Base-by-base conservation (phyloP, 2,329 filamentous ascomycete species). In the Fusarium sp. region DNA sequence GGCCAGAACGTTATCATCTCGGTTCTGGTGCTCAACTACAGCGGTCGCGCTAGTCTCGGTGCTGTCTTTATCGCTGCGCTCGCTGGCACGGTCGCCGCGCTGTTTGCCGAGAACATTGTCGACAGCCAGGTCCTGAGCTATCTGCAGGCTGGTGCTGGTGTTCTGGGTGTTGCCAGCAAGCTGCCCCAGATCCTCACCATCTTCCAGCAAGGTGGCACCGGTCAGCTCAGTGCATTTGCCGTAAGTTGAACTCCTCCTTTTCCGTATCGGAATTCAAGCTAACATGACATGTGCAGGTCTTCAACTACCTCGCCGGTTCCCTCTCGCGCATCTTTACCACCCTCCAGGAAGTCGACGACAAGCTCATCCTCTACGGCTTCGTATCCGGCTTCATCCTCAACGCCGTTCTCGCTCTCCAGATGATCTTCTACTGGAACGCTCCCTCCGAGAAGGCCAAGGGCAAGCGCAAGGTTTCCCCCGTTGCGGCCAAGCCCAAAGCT, bases 241-340 rank as follows among this genome's bases (percentile, higher is more conserved):
- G 96, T 97, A 88, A 85, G 93, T 88, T 44, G 33, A 35, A 4
- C 2, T 7, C 7, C 2, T 27, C 5, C 27, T 49, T 1, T 20
- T 4, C 1, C 5, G 5, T 8, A 4, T 2, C 6, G 3, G 5
- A 31, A 4, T 3, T 3, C 3, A 20, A 9, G 33, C 62, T 75
- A 62, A 76, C 35, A 31, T 58, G 17, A 2, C 5, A 7, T 17
- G 7, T 56, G 9, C 78, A 98, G 95, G 95, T 99, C 77, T 98
- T 99, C 89, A 98, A 98, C 87, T 99, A 98, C 84, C 94, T 99
- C 79, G 88, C 92, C 77, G 96, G 97, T 42, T 98, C 95, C 49
- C 90, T 98, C 67, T 94, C 94, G 29, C 93, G 96, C 81, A 97
- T 99, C 85, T 99, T 98, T 84, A 99, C 96, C 35, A 99, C 97